Conservation (phyloP, 2,329 filamentous ascomycete species). For the Verticillium isaacii region DNA sequence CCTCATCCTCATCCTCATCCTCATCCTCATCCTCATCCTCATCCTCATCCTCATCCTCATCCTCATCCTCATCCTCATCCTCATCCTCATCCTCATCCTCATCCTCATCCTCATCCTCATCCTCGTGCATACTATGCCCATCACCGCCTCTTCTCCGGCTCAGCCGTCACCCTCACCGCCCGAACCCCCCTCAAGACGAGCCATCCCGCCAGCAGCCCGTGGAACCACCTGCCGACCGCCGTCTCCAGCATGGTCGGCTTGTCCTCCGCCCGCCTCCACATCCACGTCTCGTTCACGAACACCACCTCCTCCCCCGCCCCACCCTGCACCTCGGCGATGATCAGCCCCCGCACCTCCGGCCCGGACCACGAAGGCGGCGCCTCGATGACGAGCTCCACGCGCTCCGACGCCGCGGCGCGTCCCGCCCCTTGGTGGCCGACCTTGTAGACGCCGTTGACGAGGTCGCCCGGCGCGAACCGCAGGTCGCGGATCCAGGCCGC, state of each 20-base stretch:
- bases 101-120: no score
- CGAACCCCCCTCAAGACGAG: slow-evolving; percentile 19
- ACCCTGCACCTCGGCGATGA: slow-evolving; percentile 16
- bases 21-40: neutral
- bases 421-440: slow-evolving; percentile 18
- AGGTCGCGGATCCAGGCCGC: slow-evolving; percentile 15
- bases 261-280: slow-evolving; percentile 26
- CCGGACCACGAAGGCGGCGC: slow-evolving; percentile 17
- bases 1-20: neutral
- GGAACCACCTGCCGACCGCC: slow-evolving; percentile 22
- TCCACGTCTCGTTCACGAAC: slow-evolving; percentile 34
- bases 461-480: slow-evolving; percentile 18
- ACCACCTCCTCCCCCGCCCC: slow-evolving; percentile 11
- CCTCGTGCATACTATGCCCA: no score
- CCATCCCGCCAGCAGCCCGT: slow-evolving; percentile 21
- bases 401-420: slow-evolving; percentile 9
- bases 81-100: neutral
- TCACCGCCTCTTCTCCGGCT: neutral
- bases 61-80: neutral
- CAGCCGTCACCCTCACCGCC: neutral
- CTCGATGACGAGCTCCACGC: slow-evolving; percentile 23
- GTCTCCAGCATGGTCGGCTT: slow-evolving; percentile 23
- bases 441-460: slow-evolving; percentile 25
- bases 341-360: slow-evolving; percentile 16
- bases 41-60: neutral